phyloP scores from a whole-genome alignment of 2,329 filamentous ascomycete species.

The Bimuria novae-zelandiae region DNA sequence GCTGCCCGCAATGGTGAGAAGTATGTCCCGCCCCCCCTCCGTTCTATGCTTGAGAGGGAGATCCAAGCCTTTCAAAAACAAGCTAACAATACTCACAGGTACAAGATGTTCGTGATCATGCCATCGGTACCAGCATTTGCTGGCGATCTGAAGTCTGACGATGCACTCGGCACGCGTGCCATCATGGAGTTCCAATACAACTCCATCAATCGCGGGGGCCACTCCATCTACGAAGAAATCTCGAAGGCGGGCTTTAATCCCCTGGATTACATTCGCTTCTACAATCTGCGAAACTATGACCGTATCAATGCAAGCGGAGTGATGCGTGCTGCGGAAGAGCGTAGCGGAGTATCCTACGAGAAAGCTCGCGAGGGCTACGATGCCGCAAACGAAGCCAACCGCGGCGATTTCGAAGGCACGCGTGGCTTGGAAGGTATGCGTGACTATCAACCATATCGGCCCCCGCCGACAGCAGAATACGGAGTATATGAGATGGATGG shows the following conservation, averaged over 20 bases:
- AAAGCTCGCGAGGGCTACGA: slow-evolving; percentile 68
- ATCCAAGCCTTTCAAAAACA: background rate
- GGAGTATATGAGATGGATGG: slow-evolving; percentile 44
- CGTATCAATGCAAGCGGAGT: slow-evolving; percentile 72
- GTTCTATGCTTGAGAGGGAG: background rate
- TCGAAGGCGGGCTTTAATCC: slow-evolving; percentile 70
- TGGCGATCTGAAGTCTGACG: slow-evolving; percentile 74
- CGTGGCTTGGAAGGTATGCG: slow-evolving; percentile 2
- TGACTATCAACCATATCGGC: slow-evolving; percentile 40
- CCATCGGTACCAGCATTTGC: slow-evolving; percentile 82
- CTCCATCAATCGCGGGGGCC: slow-evolving; percentile 75
- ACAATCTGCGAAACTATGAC: slow-evolving; percentile 83
- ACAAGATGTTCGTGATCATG: slow-evolving; percentile 77
- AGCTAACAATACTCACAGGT: background rate
- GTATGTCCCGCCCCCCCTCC: slow-evolving; percentile 41
- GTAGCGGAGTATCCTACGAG: slow-evolving; percentile 70
- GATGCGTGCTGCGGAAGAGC: slow-evolving; percentile 64
- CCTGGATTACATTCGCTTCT: slow-evolving; percentile 77
- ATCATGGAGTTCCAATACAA: slow-evolving; percentile 90
- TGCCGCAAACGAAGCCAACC: slow-evolving; percentile 52
- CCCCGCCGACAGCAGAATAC: slow-evolving; percentile 42
- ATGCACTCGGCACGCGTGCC: slow-evolving; percentile 74
- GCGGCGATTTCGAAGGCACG: slow-evolving; percentile 36
- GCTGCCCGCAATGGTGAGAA: slow-evolving; percentile 67
- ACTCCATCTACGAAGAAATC: slow-evolving; percentile 77